Conservation (phyloP, 1,284 basidiomycete species). For the Cryptococcus sp. region DNA sequence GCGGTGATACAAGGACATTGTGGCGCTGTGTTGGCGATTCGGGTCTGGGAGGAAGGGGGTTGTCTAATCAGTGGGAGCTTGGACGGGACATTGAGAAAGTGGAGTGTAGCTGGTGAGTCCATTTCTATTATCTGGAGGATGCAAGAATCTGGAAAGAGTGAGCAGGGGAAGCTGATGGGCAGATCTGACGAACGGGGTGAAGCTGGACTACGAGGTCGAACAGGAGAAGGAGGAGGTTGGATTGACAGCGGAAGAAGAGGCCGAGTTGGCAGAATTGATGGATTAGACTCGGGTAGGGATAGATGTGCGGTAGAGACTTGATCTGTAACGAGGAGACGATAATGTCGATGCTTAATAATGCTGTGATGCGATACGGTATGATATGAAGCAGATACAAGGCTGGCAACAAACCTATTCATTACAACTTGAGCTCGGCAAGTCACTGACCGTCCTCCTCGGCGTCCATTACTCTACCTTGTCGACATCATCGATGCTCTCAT, state of each 20-base stretch:
- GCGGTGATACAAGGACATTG: conserved; percentile 71
- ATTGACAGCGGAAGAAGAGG: conserved; percentile 46
- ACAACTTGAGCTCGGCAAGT: no score
- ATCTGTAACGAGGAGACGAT: no score
- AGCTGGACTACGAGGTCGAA: conserved; percentile 20
- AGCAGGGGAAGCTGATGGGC: neutral
- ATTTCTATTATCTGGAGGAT: no score
- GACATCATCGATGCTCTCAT: no score
- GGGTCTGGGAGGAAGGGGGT: conserved; percentile 57
- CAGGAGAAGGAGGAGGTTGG: conserved; percentile 13
- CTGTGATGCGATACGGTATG: no score
- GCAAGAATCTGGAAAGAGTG: no score
- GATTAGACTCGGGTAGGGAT: conserved; percentile 42
- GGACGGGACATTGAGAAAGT: conserved; percentile 77
- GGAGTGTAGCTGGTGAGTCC: conserved; percentile 64
- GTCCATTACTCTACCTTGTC: no score
- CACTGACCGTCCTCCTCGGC: no score
- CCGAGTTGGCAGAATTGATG: conserved; percentile 71
- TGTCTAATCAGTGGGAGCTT: conserved; percentile 64
- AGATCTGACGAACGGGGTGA: conserved; percentile 37
- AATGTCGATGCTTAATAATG: no score
- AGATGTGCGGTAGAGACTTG: no score
- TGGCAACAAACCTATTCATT: no score
- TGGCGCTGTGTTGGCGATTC: conserved; percentile 72
- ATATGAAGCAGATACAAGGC: no score